Evolutionary conservation across 345 rosid genomes (phyloP).

Genomic region (Turritis glabra): DNA sequence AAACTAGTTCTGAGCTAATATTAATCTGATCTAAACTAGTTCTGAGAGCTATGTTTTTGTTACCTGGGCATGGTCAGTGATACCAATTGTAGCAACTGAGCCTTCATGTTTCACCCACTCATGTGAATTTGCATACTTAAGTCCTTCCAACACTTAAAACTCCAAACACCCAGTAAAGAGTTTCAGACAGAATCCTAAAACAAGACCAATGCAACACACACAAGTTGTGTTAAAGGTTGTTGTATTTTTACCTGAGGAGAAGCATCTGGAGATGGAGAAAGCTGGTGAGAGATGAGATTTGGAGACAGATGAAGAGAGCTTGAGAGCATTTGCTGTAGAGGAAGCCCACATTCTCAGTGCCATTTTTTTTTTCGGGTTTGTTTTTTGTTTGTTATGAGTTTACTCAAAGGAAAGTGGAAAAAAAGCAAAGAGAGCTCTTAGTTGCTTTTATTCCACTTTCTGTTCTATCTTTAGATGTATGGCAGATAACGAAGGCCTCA

Average conservation of each 20-base stretch:
- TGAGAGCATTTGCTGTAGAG: conserved; percentile 85
- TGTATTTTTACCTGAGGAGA: conserved; percentile 58
- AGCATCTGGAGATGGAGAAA: conserved; percentile 74
- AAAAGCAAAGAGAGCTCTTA: conserved; percentile 11
- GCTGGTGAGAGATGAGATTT: conserved; percentile 45
- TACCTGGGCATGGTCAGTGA: conserved; percentile 97
- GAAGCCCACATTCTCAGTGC: conserved; percentile 97
- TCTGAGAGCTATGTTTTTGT: not conserved
- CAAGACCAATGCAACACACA: conserved; percentile 5
- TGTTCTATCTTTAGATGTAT: conserved; percentile 64
- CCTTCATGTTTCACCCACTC: conserved; percentile 98
- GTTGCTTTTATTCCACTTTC: conserved; percentile 15
- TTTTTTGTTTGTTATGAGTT: conserved; percentile 14
- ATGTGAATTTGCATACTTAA: conserved; percentile 85
- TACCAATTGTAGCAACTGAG: conserved; percentile 75
- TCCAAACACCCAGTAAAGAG: conserved; percentile 11
- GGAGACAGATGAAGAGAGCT: conserved; percentile 50
- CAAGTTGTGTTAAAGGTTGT: not conserved
- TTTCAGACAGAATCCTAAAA: conserved; percentile 13
- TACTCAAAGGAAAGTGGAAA: conserved; percentile 27
- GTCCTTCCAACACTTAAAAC: conserved; percentile 69
- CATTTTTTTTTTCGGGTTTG: conserved; percentile 41
- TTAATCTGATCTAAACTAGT: not conserved
- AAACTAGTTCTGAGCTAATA: not conserved
- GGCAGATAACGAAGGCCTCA: conserved; percentile 77